Evolutionary conservation across 2,329 filamentous ascomycete species (phyloP), one percentile per base, ranked within the genome.

Genomic region (Hymenoscyphus fraxineus): DNA sequence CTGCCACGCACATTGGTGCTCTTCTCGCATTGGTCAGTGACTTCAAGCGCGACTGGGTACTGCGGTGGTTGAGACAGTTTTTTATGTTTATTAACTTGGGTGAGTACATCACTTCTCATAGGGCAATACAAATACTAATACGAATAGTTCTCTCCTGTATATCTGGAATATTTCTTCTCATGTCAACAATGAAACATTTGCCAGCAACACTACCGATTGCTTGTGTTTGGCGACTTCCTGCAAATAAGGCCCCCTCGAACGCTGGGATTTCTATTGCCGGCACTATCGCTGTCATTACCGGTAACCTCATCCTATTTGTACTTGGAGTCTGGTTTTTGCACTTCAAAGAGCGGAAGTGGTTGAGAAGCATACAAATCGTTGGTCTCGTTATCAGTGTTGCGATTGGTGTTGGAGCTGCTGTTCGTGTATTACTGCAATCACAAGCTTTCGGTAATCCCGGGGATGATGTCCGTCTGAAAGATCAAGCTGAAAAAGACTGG

Each of bases 91-190:
- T 85, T 66, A 90, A 88, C 75, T 77, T 89, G 66, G 47, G 47
- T 54, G 7, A 12, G 19, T 54, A 27, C 47, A 19, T 19, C 19
- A 19, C 22, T 16, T 44, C 22, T 12, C 3, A 19, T 13, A 10
- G 19, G 27, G 10, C 15, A 9, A 22, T 51, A 16, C 10, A 22
- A 10, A 22, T 27, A 19, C 47, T 54, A 22, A 54, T 22, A 31
- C 7, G 22, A 27, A 54, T 54, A 54, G 80, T 79, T 0, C 80
- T 90, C 15, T 85, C 83, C 5, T 82, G 82, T 60, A 74, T 97
- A 96, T 60, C 93, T 83, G 73, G 98, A 96, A 83, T 99, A 92
- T 81, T 99, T 93, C 72, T 98, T 93, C 80, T 99, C 92, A 76
- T 98, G 93, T 73, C 97, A 77, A 78, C 98, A 92, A 83, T 97